Percentiles rank a stretch among this genome's conserved stretches.
Evolutionary conservation across 495 filamentous ascomycete species (phyloP).

Genomic region (Daldinia grandis): DNA sequence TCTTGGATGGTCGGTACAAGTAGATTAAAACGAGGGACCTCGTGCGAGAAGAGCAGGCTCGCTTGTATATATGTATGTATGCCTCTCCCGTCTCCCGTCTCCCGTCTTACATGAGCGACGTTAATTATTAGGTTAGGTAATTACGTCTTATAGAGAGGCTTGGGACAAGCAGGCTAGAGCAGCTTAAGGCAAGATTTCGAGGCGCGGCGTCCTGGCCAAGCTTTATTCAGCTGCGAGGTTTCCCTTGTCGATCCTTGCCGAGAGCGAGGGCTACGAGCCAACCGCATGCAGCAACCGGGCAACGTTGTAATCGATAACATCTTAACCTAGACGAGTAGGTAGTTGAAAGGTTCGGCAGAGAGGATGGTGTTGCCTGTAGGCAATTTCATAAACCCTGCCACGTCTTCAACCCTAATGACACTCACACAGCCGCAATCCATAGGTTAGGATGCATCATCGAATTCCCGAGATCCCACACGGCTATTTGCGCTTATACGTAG

Average conservation of each 20-base stretch:
- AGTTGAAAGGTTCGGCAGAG: neutral
- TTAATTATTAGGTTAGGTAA: slow-evolving; percentile 6
- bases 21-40: neutral
- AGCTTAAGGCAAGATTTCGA: neutral
- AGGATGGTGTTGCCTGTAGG: neutral
- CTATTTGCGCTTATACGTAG: too few relatives aligned
- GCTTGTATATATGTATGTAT: slow-evolving; percentile 4
- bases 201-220: slow-evolving; percentile 1
- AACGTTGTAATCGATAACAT: slow-evolving; percentile 1
- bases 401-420: neutral
- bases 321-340: neutral
- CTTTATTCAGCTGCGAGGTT: neutral
- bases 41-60: slow-evolving; percentile 3
- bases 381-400: slow-evolving; percentile 19
- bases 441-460: too few relatives aligned
- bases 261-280: neutral
- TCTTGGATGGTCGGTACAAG: neutral
- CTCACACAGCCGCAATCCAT: neutral
- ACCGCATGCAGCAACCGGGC: neutral
- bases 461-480: too few relatives aligned
- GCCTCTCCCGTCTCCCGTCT: neutral
- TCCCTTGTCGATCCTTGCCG: slow-evolving; percentile 3
- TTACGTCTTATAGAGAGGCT: slow-evolving; percentile 15
- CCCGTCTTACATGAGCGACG: neutral
- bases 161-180: neutral